Evolutionary conservation across 257 asterid genomes (phyloP).

Genomic region (Scutellaria baicalensis): DNA sequence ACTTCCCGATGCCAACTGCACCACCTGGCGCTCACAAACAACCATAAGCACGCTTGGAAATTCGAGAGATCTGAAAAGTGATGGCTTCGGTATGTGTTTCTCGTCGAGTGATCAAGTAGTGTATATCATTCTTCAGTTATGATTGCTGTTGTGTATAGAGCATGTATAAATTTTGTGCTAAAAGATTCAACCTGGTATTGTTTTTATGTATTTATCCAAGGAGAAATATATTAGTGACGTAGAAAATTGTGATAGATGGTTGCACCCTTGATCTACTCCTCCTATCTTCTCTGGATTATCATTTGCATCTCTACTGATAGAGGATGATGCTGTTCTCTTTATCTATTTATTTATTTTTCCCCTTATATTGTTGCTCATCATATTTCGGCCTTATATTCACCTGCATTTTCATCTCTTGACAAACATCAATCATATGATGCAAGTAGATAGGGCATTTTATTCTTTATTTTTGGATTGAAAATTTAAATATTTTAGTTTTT

Average conservation of each 20-base stretch:
- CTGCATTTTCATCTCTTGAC: too few relatives aligned
- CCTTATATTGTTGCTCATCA: too few relatives aligned
- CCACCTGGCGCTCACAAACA: constrained; percentile 85
- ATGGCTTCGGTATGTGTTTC: constrained; percentile 21
- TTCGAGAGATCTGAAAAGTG: constrained; percentile 2
- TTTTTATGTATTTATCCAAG: constrained; percentile 12
- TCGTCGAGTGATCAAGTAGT: constrained; percentile 6
- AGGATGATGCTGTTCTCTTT: too few relatives aligned
- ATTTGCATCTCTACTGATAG: neutral
- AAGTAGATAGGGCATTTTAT: too few relatives aligned
- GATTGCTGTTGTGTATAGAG: constrained; percentile 19
- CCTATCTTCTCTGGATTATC: neutral
- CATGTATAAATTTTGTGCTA: constrained; percentile 12
- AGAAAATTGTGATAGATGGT: neutral
- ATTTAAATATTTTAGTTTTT: too few relatives aligned
- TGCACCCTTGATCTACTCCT: neutral
- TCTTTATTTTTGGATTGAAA: too few relatives aligned
- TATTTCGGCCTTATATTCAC: too few relatives aligned
- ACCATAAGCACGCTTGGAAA: constrained; percentile 18
- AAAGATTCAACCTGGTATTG: neutral
- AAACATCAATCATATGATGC: too few relatives aligned
- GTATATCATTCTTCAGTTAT: constrained; percentile 22
- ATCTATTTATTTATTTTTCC: too few relatives aligned
- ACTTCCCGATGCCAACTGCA: constrained; percentile 88
- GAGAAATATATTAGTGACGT: neutral